Base-by-base conservation (phyloP, 2,329 filamentous ascomycete genomes). In the Scytalidium sp. region DNA sequence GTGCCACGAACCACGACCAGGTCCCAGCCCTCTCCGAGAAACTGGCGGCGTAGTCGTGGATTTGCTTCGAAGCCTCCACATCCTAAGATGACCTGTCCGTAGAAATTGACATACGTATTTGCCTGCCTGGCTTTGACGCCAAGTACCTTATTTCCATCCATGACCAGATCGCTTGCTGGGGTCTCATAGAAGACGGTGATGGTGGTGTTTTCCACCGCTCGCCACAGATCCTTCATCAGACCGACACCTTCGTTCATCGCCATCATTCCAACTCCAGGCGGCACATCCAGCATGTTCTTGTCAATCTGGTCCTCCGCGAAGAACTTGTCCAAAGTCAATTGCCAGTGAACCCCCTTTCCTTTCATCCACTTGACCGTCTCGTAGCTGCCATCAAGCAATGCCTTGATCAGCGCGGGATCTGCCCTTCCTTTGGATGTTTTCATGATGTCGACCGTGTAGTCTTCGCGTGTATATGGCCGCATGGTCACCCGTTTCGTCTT, bases 41-140 rank as follows among this genome's bases (percentile, higher is more conserved):
- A 71, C 49, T 80, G 73, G 7, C 70, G 65, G 7, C 81, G 72
- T 69, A 85, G 69, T 6, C 72, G 67, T 1, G 81, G 70, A 46
- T 78, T 83, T 11, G 82, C 75, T 63, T 86, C 80, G 57, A 86
- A 86, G 0, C 83, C 83, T 1, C 84, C 83, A 7, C 79, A 79
- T 9, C 78, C 77, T 1, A 84, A 60, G n/a, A 84, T 68, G 1
- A 82, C 69, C 13, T 36, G 32, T 15, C 32, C 32, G 15, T 36
- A 36, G 73, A 8, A 85, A 64, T 0, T 80, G 78, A 56, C 83
- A 83, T 0, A 81, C 81, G 1, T 79, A 80, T 52, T 81, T 76
- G 46, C 77, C 58, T 0, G 78, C 32, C 32, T 8, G 5, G 32
- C 13, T 15, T 36, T 36, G 32, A 36, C 32, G 32, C 32, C 32